phyloP scores from a whole-genome alignment of 768 basidiomycete species.

The Agrocybe praecox region DNA sequence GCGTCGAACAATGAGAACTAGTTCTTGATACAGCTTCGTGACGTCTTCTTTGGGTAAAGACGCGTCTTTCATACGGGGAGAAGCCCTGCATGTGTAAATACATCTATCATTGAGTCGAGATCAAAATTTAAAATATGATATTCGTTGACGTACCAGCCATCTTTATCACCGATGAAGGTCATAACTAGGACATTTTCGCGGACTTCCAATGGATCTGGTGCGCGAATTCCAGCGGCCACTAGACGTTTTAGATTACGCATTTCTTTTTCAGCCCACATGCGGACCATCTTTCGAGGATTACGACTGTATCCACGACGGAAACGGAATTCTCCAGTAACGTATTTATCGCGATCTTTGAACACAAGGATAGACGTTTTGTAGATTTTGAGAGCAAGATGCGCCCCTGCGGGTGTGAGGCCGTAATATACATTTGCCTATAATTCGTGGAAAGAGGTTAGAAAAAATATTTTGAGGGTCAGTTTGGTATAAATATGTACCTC shows the following conservation, averaged over 20 bases:
- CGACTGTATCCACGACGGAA: slow-evolving; percentile 89
- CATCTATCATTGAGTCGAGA: background rate
- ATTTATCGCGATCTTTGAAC: slow-evolving; percentile 97
- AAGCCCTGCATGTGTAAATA: slow-evolving; percentile 86
- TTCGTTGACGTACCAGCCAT: slow-evolving; percentile 65
- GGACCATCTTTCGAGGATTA: slow-evolving; percentile 98
- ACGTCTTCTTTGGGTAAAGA: slow-evolving; percentile 48
- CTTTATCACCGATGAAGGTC: slow-evolving; percentile 82
- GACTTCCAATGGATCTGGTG: slow-evolving; percentile 90
- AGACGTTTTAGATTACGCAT: slow-evolving; percentile 93
- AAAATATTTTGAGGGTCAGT: background rate
- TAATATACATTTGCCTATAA: slow-evolving; percentile 95
- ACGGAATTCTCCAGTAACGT: slow-evolving; percentile 95
- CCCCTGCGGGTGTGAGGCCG: slow-evolving; percentile 56
- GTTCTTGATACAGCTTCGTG: slow-evolving; percentile 70
- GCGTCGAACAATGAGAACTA: slow-evolving; percentile 75
- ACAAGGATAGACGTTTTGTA: slow-evolving; percentile 98
- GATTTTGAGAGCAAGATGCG: slow-evolving; percentile 91
- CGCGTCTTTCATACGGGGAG: slow-evolving; percentile 93
- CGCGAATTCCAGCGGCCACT: slow-evolving; percentile 77
- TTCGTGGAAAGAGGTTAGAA: slow-evolving; percentile 7
- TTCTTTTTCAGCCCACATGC: slow-evolving; percentile 99
- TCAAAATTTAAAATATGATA: background rate
- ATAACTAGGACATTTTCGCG: slow-evolving; percentile 97
- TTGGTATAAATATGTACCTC: slow-evolving; percentile 64